Evolutionary conservation across 1,284 basidiomycete species (phyloP).

Genomic region (Rhizoctonia solani): DNA sequence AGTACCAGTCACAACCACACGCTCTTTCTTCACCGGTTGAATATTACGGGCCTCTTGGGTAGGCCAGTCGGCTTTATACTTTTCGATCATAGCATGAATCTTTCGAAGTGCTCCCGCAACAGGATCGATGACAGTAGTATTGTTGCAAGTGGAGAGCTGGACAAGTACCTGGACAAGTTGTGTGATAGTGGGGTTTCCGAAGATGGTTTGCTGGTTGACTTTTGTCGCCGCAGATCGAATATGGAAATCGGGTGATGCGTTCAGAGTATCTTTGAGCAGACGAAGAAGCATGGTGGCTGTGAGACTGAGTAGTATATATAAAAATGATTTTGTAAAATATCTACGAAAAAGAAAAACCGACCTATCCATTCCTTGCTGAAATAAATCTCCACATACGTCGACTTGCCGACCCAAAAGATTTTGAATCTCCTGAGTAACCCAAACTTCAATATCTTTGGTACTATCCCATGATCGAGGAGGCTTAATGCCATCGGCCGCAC

Average conservation of each 20-base stretch:
- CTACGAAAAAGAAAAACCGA: neutral
- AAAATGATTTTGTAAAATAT: neutral
- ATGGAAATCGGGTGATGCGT: neutral
- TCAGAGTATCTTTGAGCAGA: neutral
- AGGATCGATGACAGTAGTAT: neutral
- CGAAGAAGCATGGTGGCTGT: slow-evolving; percentile 4
- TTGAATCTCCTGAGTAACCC: neutral
- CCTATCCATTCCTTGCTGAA: slow-evolving; percentile 30
- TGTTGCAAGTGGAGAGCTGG: neutral
- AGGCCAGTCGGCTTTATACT: slow-evolving; percentile 3
- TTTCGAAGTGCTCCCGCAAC: neutral
- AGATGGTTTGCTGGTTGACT: neutral
- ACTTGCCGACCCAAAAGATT: slow-evolving; percentile 43
- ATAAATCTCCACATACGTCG: neutral
- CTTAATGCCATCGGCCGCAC: neutral
- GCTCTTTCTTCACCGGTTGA: slow-evolving; percentile 27
- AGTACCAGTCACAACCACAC: slow-evolving; percentile 46
- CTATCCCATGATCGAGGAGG: neutral
- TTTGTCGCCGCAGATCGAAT: neutral
- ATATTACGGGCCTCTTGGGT: neutral
- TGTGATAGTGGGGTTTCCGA: neutral
- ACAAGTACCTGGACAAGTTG: neutral
- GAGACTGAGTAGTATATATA: neutral
- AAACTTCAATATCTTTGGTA: neutral
- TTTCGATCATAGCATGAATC: neutral